phyloP scores from a whole-genome alignment of 306 rosid genomes.

The Dicorynia guianensis region DNA sequence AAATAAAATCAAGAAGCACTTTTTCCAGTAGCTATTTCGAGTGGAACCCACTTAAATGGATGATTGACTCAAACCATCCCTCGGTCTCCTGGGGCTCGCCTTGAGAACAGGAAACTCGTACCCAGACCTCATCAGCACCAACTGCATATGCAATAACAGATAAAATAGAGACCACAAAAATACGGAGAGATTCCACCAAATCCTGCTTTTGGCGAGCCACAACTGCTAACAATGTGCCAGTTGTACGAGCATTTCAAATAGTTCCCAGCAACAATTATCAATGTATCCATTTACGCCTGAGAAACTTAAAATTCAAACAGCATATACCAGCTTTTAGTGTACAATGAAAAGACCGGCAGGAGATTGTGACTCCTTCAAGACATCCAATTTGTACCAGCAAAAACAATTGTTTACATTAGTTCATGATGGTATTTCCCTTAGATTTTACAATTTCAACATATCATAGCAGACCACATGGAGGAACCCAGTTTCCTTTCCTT shows the following conservation, averaged over 20 bases:
- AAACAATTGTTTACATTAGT: slow-evolving; percentile 41
- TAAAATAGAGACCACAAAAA: no score
- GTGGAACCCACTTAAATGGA: no score
- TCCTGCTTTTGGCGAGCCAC: no score
- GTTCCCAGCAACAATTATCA: slow-evolving; percentile 8
- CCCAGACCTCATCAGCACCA: no score
- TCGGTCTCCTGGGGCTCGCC: no score
- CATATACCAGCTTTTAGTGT: slow-evolving; percentile 38
- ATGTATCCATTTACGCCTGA: background rate
- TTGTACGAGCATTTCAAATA: background rate
- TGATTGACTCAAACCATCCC: no score
- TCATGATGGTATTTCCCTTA: slow-evolving; percentile 40
- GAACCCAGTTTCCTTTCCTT: slow-evolving; percentile 41
- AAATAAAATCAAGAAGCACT: no score
- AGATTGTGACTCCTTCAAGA: slow-evolving; percentile 37
- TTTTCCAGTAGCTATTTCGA: no score
- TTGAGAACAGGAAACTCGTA: no score
- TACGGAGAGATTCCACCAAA: no score
- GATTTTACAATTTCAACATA: slow-evolving; percentile 55
- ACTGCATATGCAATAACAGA: no score
- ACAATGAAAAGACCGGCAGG: slow-evolving; percentile 32
- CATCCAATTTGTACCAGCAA: slow-evolving; percentile 38
- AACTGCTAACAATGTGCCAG: background rate
- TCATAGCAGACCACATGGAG: slow-evolving; percentile 49
- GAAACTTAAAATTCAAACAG: slow-evolving; percentile 23